A percentile compares a stretch with the other conserved stretches of the same genome.
phyloP scores from a whole-genome alignment of 2,329 filamentous ascomycete genomes.

The Penicillium frequentans region DNA sequence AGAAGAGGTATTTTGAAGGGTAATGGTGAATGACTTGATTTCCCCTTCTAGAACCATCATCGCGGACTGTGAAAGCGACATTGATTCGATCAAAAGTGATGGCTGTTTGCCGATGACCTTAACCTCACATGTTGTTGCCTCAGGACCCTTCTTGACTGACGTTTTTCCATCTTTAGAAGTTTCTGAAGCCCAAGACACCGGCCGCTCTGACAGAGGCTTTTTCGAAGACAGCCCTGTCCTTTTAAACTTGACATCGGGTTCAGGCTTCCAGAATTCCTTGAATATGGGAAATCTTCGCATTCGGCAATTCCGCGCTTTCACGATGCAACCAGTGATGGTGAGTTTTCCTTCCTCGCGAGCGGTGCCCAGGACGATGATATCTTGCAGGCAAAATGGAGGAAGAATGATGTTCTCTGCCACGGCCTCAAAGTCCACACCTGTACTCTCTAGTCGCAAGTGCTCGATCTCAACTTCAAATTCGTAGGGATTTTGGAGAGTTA shows the following conservation, averaged over 20 bases:
- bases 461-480: conserved; percentile 92
- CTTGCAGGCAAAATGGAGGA: conserved; percentile 80
- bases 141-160: conserved; percentile 33
- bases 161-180: conserved; percentile 37
- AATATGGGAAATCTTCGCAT: conserved; percentile 85
- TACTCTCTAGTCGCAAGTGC: conserved; percentile 70
- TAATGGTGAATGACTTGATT: conserved; percentile 72
- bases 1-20: conserved; percentile 73
- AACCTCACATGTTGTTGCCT: conserved; percentile 50
- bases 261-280: conserved; percentile 70
- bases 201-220: conserved; percentile 49
- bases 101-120: conserved; percentile 81
- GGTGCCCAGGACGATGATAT: conserved; percentile 68
- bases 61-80: conserved; percentile 77
- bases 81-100: conserved; percentile 70
- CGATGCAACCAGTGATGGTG: conserved; percentile 72
- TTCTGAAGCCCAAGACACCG: conserved; percentile 45
- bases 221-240: conserved; percentile 65
- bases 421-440: conserved; percentile 71
- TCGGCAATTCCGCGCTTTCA: conserved; percentile 79
- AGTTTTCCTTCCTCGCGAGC: conserved; percentile 68
- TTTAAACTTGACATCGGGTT: conserved; percentile 72
- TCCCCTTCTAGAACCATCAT: conserved; percentile 95
- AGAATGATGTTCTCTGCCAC: conserved; percentile 65
- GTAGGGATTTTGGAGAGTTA: conserved; percentile 90